Percentiles rank a stretch among this genome's conserved stretches.
phyloP scores from a whole-genome alignment of 306 rosid genomes.

The Mimosa bimucronata region DNA sequence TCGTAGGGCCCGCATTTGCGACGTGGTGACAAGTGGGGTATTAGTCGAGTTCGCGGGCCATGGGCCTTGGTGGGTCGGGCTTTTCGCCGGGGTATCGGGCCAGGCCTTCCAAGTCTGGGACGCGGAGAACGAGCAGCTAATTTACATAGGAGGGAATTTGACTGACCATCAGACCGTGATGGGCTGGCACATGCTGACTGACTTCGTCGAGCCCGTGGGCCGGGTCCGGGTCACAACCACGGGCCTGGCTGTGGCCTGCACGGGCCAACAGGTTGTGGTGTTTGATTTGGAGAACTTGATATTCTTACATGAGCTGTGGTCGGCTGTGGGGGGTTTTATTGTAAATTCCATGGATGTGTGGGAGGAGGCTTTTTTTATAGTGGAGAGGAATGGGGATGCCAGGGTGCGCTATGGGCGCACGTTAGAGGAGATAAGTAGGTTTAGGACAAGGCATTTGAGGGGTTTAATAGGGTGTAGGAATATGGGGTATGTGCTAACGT shows the following conservation, averaged over 20 bases:
- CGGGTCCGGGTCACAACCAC: constrained; percentile 60
- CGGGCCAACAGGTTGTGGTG: constrained; percentile 49
- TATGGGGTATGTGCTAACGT: constrained; percentile 56
- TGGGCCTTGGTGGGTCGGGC: constrained; percentile 75
- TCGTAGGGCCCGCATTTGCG: constrained; percentile 40
- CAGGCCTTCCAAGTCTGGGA: constrained; percentile 84
- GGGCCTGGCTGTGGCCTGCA: constrained; percentile 76
- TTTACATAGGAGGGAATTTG: constrained; percentile 60
- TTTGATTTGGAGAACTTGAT: constrained; percentile 52
- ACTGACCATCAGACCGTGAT: constrained; percentile 70
- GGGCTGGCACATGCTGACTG: constrained; percentile 88
- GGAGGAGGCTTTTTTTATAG: constrained; percentile 2
- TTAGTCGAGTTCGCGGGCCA: constrained; percentile 72
- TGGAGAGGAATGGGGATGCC: constrained; percentile 13
- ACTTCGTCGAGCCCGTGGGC: constrained; percentile 56
- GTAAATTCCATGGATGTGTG: constrained; percentile 61
- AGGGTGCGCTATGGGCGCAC: constrained; percentile 53
- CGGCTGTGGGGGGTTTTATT: constrained; percentile 43
- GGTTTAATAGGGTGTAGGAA: constrained; percentile 68
- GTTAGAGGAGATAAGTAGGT: constrained; percentile 53
- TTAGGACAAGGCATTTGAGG: constrained; percentile 34
- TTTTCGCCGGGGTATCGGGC: constrained; percentile 71
- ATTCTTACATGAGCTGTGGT: constrained; percentile 44
- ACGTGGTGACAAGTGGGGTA: constrained; percentile 62
- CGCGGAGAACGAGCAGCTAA: constrained; percentile 35